phyloP scores from a whole-genome alignment of 202 grass and related monocot genomes.

The Hordeum pubiflorum region DNA sequence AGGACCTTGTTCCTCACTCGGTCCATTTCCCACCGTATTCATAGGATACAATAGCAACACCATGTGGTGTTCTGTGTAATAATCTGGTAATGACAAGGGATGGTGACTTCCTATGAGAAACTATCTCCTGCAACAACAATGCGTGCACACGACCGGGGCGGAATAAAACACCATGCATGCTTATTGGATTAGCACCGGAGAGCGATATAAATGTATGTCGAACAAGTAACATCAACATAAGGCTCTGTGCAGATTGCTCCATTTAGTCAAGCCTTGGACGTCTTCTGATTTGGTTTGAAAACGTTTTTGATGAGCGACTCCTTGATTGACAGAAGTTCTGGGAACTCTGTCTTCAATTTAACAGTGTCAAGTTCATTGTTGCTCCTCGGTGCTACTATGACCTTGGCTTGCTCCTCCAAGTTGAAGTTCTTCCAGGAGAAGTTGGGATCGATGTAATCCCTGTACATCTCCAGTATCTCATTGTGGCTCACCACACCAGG shows the following conservation, averaged over 20 bases:
- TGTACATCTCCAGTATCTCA: slow-evolving; percentile 74
- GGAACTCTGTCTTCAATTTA: slow-evolving; percentile 60
- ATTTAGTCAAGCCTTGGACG: slow-evolving; percentile 43
- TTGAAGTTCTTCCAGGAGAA: slow-evolving; percentile 83
- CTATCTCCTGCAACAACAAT: slow-evolving; percentile 27
- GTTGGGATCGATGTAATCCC: slow-evolving; percentile 55
- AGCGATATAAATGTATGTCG: slow-evolving; percentile 22
- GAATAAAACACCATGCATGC: neutral
- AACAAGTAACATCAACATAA: slow-evolving; percentile 31
- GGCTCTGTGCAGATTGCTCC: slow-evolving; percentile 6
- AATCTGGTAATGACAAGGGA: slow-evolving; percentile 1
- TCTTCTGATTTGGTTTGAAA: slow-evolving; percentile 68
- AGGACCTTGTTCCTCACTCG: slow-evolving; percentile 12
- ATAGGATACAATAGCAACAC: slow-evolving; percentile 13
- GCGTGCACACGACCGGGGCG: neutral
- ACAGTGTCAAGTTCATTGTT: slow-evolving; percentile 63
- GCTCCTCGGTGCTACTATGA: slow-evolving; percentile 75
- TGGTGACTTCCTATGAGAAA: slow-evolving; percentile 26
- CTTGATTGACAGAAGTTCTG: slow-evolving; percentile 69
- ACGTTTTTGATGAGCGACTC: slow-evolving; percentile 63
- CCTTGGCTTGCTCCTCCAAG: slow-evolving; percentile 73
- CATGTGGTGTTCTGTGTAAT: neutral
- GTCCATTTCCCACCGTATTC: neutral
- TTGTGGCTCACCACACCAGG: slow-evolving; percentile 80
- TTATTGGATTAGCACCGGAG: slow-evolving; percentile 18